A percentile compares a stretch with the other conserved stretches of the same genome.
phyloP scores from a whole-genome alignment of 768 basidiomycete species.

The Xerocomus potaroensis region DNA sequence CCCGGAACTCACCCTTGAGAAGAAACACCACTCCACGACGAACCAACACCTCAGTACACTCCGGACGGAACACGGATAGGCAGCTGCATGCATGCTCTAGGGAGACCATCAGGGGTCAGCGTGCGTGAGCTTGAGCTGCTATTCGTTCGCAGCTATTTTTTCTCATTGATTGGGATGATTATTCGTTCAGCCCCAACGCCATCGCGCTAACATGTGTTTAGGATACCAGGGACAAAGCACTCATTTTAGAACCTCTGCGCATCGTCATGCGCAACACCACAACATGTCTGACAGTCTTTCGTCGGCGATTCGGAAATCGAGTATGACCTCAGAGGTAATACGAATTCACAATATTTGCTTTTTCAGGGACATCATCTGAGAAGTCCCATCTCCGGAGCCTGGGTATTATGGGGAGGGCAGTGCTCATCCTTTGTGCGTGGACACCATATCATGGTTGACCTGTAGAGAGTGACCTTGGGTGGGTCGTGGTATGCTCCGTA shows the following conservation, averaged over 20 bases:
- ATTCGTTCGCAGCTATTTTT: constrained; percentile 76
- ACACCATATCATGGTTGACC: constrained; percentile 62
- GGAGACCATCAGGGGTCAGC: constrained; percentile 75
- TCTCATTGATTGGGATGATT: constrained; percentile 47
- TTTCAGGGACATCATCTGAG: constrained; percentile 77
- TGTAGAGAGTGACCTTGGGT: constrained; percentile 55
- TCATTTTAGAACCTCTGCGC: constrained; percentile 81
- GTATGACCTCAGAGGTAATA: constrained; percentile 80
- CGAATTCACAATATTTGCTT: constrained; percentile 59
- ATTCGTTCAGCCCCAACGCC: constrained; percentile 4
- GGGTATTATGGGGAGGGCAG: constrained; percentile 5
- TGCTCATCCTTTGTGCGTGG: constrained; percentile 12
- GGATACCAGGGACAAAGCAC: constrained; percentile 67
- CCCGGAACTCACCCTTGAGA: constrained; percentile 45
- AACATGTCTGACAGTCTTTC: constrained; percentile 77
- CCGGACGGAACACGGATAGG: constrained; percentile 61
- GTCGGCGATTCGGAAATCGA: constrained; percentile 85
- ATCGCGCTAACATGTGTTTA: constrained; percentile 10
- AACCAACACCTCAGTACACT: constrained; percentile 32
- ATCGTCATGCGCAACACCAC: constrained; percentile 35
- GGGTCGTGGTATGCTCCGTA: constrained; percentile 2
- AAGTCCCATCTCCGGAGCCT: constrained; percentile 35
- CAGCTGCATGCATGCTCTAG: constrained; percentile 60
- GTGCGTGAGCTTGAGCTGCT: too few relatives aligned
- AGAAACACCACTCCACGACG: constrained; percentile 29